A percentile compares a stretch with the other conserved stretches of the same genome.
phyloP scores from a whole-genome alignment of 2,329 filamentous ascomycete genomes.

The Endothia cerciana region DNA sequence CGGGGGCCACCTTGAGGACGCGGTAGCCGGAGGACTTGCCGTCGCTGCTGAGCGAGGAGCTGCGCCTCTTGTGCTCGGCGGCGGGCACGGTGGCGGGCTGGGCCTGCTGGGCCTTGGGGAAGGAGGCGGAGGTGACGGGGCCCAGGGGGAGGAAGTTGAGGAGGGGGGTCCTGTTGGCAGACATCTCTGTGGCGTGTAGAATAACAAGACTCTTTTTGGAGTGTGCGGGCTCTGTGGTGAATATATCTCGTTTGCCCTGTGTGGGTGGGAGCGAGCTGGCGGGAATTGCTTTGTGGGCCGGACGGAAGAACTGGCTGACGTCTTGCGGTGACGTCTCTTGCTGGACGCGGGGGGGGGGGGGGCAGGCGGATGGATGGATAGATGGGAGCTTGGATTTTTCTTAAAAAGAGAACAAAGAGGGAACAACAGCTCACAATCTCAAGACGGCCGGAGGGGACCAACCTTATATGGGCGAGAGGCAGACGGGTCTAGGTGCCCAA shows the following conservation, averaged over 20 bases:
- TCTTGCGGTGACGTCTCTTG: slow-evolving; percentile 8
- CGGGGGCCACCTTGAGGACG: slow-evolving; percentile 67
- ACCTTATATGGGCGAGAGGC: slow-evolving; percentile 23
- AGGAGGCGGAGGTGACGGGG: slow-evolving; percentile 61
- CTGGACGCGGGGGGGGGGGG: neutral
- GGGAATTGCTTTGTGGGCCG: neutral
- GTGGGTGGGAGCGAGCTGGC: neutral
- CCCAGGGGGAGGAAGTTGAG: slow-evolving; percentile 59
- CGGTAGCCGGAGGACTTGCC: slow-evolving; percentile 45
- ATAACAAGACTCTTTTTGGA: neutral
- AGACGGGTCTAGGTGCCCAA: slow-evolving; percentile 19
- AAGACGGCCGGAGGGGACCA: slow-evolving; percentile 6
- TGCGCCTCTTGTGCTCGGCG: slow-evolving; percentile 49
- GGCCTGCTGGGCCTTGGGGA: slow-evolving; percentile 49
- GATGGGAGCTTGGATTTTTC: neutral
- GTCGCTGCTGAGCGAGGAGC: slow-evolving; percentile 56
- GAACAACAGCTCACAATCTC: neutral
- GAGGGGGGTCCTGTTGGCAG: slow-evolving; percentile 21
- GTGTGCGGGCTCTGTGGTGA: neutral
- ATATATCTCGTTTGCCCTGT: neutral
- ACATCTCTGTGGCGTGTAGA: slow-evolving; percentile 15
- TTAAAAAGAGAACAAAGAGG: slow-evolving; percentile 4
- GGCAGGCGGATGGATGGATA: neutral
- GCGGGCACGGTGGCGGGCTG: slow-evolving; percentile 27
- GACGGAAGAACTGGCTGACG: neutral